Conservation (phyloP, 345 rosid species). For the Eucalyptus cloeziana region DNA sequence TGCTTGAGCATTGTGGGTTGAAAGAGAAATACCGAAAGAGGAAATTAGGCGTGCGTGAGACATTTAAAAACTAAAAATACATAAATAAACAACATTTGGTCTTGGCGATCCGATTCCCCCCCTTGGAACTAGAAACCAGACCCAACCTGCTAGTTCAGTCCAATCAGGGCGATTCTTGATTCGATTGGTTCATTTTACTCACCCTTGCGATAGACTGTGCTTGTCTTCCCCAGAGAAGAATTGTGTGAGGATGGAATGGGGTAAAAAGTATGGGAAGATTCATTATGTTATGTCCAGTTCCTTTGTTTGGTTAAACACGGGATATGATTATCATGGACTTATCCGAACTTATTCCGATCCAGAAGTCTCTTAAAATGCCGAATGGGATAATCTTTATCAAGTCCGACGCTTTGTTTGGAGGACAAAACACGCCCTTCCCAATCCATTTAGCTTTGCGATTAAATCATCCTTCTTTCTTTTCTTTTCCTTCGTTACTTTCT, state of each 20-base stretch:
- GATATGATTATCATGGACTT: neutral
- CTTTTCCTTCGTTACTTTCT: neutral
- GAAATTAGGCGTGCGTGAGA: rapidly evolving
- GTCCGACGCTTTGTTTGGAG: neutral
- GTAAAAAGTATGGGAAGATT: neutral
- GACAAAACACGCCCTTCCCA: neutral
- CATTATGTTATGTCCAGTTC: neutral
- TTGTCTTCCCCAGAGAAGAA: neutral
- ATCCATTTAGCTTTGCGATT: neutral
- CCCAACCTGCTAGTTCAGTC: rapidly evolving
- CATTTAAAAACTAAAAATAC: no score
- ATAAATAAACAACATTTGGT: no score
- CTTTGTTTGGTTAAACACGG: neutral
- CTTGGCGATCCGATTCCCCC: no score
- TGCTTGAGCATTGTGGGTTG: no score
- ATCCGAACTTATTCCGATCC: neutral
- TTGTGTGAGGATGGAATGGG: neutral
- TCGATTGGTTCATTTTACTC: no score
- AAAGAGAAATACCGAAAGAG: no score
- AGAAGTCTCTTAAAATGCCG: neutral
- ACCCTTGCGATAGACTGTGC: neutral
- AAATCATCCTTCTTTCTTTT: neutral
- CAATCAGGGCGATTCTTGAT: rapidly evolving
- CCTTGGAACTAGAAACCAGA: rapidly evolving
- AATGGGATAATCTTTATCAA: neutral